These are phyloP conservation scores for Rhinocladiella similis DNA, from an alignment of 2,329 filamentous ascomycete genomes.

Conservation along the genomic window DNA sequence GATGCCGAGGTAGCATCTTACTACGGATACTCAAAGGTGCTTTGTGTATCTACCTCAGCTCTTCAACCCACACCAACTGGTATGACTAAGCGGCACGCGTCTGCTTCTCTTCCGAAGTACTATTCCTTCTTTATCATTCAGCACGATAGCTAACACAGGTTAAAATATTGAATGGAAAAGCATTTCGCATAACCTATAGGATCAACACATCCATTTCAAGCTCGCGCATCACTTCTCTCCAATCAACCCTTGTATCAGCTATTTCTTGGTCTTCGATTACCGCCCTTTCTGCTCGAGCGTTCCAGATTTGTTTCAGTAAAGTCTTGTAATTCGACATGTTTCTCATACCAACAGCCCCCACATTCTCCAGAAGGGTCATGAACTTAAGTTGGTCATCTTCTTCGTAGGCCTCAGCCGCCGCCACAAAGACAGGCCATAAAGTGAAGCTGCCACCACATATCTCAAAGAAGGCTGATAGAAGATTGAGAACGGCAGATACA, in stretches of 20 bases:
- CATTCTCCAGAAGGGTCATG: neutral
- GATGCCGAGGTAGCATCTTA: too few species aligned
- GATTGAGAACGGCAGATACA: neutral
- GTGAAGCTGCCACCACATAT: neutral
- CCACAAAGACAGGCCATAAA: neutral
- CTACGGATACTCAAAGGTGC: too few species aligned
- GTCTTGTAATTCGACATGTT: neutral
- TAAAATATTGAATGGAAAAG: too few species aligned
- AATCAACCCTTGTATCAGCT: neutral
- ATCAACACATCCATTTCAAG: constrained; percentile 8
- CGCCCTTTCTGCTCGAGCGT: neutral
- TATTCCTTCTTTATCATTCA: too few species aligned
- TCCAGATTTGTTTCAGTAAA: neutral
- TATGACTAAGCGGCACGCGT: too few species aligned
- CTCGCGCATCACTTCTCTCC: constrained; percentile 1
- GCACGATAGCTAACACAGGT: too few species aligned
- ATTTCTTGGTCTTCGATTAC: neutral
- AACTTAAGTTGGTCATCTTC: neutral
- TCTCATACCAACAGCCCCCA: neutral
- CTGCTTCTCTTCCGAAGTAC: too few species aligned
- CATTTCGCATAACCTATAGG: too few species aligned
- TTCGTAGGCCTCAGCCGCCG: neutral
- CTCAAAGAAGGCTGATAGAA: neutral
- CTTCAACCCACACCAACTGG: too few species aligned
- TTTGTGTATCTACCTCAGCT: too few species aligned